Evolutionary conservation across 2,329 filamentous ascomycete species (phyloP), one percentile per base, ranked within the genome.

Genomic region (Trichophyton rubrum): DNA sequence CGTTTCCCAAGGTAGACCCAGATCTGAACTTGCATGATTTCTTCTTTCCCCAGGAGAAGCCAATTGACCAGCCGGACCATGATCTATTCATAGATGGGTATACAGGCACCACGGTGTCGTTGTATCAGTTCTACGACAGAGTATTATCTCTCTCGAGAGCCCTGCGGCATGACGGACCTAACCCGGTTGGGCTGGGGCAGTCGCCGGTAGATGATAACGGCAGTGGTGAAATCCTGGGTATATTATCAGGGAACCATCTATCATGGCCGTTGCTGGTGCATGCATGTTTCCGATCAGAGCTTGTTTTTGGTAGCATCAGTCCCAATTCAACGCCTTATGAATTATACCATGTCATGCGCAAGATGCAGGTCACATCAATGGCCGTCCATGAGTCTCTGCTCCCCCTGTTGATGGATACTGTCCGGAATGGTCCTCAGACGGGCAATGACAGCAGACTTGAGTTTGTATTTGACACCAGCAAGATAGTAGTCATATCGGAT

Each of bases 301-400:
- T 63, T 30, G 61, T 63, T 5, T 63, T 63, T 55, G 59, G 62
- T 11, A 49, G 59, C 35, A 63, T 63, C 49, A 63, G 61, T 38
- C 61, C 61, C 7, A 57, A 41, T 17, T 63, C 59, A 8, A 63
- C 62, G 4, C 57, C 62, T 8, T 63, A 58, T 38, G 62, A 63
- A 51, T 59, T 63, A 6, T 63, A 60, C 43, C 59, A 63, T 40
- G 59, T 63, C 40, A 63, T 63, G 61, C 59, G 61, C 51, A 63
- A 63, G 47, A 63, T 63, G 62, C 62, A 63, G 45, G 45, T 53
- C 11, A 63, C 59, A 17, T 61, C 62, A 11, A 43, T 58, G n/a
- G 59, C 55, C 35, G 62, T 63, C 6, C 62, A 63, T 20, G 61
- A 63, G 40, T 63, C 61, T 13, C 57, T 63, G 22, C 59, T 63